Conservation (phyloP, 352 stramenopile species). For the Phytopythium vexans region DNA sequence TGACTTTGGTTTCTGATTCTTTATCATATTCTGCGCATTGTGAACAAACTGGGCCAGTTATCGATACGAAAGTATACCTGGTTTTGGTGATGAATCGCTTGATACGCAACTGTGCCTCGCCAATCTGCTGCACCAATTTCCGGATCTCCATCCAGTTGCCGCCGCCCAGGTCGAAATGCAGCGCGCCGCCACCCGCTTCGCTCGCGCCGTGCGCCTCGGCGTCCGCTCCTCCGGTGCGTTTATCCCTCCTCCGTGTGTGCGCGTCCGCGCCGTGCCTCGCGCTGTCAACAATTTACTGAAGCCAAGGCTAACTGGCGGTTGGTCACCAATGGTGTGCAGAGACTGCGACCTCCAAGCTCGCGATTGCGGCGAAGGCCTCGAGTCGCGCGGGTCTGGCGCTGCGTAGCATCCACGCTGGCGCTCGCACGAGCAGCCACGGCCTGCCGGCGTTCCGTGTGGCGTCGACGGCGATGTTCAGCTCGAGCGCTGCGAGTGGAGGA, state of each 20-base stretch:
- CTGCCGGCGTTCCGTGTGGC: conserved; percentile 9
- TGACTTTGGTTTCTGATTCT: no score
- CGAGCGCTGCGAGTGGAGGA: conserved; percentile 7
- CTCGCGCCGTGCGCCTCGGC: conserved; percentile 14
- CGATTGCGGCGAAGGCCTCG: conserved; percentile 5
- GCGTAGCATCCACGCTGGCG: conserved; percentile 4
- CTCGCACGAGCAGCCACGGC: neutral
- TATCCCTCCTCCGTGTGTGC: neutral
- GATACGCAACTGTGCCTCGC: no score
- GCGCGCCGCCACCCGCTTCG: conserved; percentile 17
- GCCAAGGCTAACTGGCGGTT: neutral
- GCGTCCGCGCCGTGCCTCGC: neutral
- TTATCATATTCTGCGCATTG: no score
- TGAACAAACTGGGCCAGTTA: no score
- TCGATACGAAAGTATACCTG: no score
- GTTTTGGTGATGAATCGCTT: no score
- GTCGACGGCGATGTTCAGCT: conserved; percentile 11
- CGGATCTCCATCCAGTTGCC: no score
- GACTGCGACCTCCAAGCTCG: conserved; percentile 8
- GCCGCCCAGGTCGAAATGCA: conserved; percentile 1
- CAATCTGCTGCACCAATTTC: no score
- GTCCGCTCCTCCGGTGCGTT: conserved; percentile 5
- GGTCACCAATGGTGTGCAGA: neutral
- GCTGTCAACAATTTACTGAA: neutral
- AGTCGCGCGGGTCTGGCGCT: conserved; percentile 1